Evolutionary conservation across 1,139 yeast species (phyloP).

Genomic region (Taiozyma onychis): DNA sequence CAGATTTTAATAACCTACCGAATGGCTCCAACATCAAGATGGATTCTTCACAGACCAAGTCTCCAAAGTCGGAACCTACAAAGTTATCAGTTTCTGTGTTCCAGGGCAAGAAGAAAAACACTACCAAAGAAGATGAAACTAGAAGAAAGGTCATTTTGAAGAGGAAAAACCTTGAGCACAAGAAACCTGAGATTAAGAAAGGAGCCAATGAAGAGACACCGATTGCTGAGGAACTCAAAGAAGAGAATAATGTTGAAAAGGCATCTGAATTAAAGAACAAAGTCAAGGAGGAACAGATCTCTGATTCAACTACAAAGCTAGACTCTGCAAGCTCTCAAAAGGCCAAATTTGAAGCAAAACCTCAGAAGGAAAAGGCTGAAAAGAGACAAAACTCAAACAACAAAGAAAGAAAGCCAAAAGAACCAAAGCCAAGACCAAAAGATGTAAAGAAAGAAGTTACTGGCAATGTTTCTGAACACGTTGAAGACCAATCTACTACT

Average conservation of each 20-base stretch:
- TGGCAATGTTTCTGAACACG: not conserved
- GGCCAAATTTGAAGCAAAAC: not conserved
- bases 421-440: not conserved
- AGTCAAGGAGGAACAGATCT: not conserved
- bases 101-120: slow-evolving; percentile 8
- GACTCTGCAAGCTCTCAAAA: not conserved
- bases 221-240: not conserved
- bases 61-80: slow-evolving; percentile 3
- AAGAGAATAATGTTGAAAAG: not conserved
- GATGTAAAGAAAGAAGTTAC: not conserved
- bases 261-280: slow-evolving; percentile 1
- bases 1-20: slow-evolving; percentile 1
- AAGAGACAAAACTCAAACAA: not conserved
- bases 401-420: not conserved
- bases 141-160: slow-evolving; percentile 16
- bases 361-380: not conserved
- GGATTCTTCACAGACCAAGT: slow-evolving; percentile 4
- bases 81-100: slow-evolving; percentile 1
- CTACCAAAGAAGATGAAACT: slow-evolving; percentile 1
- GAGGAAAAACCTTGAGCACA: slow-evolving; percentile 18
- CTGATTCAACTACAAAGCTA: not conserved
- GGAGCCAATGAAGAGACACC: not conserved
- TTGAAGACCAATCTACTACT: not conserved
- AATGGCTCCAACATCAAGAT: slow-evolving; percentile 9
- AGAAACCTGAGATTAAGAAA: slow-evolving; percentile 7